phyloP scores from a whole-genome alignment of 345 rosid genomes.

The Cochlearia excelsa region DNA sequence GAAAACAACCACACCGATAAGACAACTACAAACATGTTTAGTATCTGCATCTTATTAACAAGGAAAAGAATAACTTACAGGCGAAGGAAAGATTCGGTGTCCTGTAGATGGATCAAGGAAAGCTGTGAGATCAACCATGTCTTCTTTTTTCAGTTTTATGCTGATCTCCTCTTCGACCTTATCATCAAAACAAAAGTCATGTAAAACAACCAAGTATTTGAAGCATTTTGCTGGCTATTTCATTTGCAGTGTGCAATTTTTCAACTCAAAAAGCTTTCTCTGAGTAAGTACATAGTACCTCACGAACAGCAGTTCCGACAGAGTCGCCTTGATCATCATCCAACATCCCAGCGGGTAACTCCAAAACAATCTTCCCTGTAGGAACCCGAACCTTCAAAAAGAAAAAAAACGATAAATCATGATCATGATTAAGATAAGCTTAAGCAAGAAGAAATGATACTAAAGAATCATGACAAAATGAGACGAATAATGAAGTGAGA shows the following conservation, averaged over 20 bases:
- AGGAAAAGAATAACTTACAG: slow-evolving; percentile 36
- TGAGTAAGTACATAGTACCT: slow-evolving; percentile 43
- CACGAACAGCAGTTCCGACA: slow-evolving; percentile 89
- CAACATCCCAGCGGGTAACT: slow-evolving; percentile 96
- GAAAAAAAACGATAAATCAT: background rate
- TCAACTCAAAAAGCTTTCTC: background rate
- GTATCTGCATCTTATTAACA: background rate
- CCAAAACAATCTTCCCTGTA: slow-evolving; percentile 68
- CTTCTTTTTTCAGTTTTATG: slow-evolving; percentile 60
- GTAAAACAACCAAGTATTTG: background rate
- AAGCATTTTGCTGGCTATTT: background rate
- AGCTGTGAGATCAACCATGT: slow-evolving; percentile 83
- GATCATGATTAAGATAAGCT: background rate
- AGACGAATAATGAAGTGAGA: too few relatives aligned
- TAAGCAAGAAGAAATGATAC: too few relatives aligned
- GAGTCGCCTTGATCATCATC: slow-evolving; percentile 83
- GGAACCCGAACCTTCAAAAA: slow-evolving; percentile 74
- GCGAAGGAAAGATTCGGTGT: slow-evolving; percentile 67
- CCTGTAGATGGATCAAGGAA: slow-evolving; percentile 77
- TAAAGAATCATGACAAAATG: too few relatives aligned
- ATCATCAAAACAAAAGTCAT: slow-evolving; percentile 12
- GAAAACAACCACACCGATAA: background rate
- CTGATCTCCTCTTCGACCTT: slow-evolving; percentile 92
- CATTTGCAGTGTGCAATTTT: background rate
- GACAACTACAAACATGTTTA: background rate